Percentiles rank a stretch among this genome's conserved stretches.
Conservation (phyloP, 2,329 filamentous ascomycete species). For the Aspergillus niger region DNA sequence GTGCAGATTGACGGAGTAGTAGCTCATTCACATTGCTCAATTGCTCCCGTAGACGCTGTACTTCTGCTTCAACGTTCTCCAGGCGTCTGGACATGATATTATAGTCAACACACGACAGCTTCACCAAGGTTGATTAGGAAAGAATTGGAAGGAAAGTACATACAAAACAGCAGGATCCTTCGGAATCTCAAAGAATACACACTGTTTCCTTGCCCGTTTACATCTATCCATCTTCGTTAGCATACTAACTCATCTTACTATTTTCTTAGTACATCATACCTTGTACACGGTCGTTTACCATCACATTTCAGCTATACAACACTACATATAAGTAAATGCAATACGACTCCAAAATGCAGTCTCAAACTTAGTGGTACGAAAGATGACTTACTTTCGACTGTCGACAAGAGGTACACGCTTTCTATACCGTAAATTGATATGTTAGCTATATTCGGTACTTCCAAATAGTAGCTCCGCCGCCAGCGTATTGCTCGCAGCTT, state of each 20-base stretch:
- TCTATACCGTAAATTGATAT: constrained; percentile 21
- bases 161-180: constrained; percentile 35
- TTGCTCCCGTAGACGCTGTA: constrained; percentile 31
- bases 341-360: neutral
- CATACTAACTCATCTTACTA: neutral
- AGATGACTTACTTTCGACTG: constrained; percentile 35
- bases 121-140: neutral
- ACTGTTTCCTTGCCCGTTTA: constrained; percentile 37
- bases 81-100: constrained; percentile 28
- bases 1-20: constrained; percentile 13
- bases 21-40: constrained; percentile 29
- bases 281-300: constrained; percentile 39
- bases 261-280: constrained; percentile 19
- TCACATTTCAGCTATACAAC: constrained; percentile 38
- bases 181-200: constrained; percentile 39
- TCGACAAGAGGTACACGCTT: constrained; percentile 42
- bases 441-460: no score
- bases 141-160: neutral
- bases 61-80: constrained; percentile 36
- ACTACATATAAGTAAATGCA: neutral
- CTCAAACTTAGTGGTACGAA: neutral
- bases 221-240: constrained; percentile 27
- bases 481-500: no score
- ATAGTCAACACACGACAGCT: neutral
- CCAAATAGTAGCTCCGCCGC: no score